Conservation (phyloP, 2,329 filamentous ascomycete genomes). For the Clonostachys rosea region DNA sequence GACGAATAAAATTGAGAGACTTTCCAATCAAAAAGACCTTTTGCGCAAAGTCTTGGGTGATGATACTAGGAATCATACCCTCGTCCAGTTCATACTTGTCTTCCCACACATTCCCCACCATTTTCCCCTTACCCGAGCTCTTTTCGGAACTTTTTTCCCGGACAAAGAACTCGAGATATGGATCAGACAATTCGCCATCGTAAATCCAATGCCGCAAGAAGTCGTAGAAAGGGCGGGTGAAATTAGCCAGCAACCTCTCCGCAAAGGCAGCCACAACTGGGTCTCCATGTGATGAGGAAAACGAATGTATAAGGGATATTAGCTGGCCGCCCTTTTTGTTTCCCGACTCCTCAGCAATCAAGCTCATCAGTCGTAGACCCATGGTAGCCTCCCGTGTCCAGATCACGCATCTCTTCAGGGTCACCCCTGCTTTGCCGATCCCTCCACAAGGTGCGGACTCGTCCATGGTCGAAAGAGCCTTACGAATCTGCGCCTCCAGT, state of each 20-base stretch:
- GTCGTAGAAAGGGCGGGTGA: constrained; percentile 93
- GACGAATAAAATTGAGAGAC: constrained; percentile 95
- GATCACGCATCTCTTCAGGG: constrained; percentile 89
- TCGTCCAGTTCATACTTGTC: constrained; percentile 89
- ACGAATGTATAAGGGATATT: constrained; percentile 88
- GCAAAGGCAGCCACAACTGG: constrained; percentile 92
- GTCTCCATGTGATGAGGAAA: constrained; percentile 90
- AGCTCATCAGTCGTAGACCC: constrained; percentile 85
- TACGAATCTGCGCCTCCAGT: constrained; percentile 84
- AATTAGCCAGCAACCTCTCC: constrained; percentile 78
- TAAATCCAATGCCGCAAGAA: constrained; percentile 98
- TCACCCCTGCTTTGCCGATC: constrained; percentile 84
- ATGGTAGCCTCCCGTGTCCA: constrained; percentile 98
- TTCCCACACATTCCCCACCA: constrained; percentile 91
- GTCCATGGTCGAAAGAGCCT: constrained; percentile 72
- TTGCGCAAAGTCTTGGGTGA: constrained; percentile 88
- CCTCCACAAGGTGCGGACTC: constrained; percentile 62
- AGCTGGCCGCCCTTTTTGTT: constrained; percentile 82
- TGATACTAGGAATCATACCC: constrained; percentile 87
- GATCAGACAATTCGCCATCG: constrained; percentile 95
- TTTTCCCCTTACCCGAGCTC: constrained; percentile 48
- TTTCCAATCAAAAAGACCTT: constrained; percentile 98
- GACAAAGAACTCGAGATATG: constrained; percentile 93
- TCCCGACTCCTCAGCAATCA: constrained; percentile 89
- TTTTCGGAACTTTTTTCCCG: constrained; percentile 62